phyloP scores from a whole-genome alignment of 495 filamentous ascomycete species.

The Penicillium maclennaniae region DNA sequence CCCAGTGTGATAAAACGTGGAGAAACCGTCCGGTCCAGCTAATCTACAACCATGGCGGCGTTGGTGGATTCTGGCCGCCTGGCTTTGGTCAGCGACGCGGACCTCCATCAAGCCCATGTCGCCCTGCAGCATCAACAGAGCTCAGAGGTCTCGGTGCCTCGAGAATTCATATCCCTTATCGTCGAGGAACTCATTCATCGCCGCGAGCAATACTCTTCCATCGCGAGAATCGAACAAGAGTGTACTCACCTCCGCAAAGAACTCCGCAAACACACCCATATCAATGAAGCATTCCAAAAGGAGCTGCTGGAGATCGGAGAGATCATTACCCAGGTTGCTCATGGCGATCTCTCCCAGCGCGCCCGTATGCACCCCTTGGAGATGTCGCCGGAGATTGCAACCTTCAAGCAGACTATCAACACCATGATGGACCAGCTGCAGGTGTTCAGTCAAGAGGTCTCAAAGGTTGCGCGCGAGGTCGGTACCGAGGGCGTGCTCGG shows the following conservation, averaged over 20 bases:
- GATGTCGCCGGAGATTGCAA: slow-evolving; percentile 90
- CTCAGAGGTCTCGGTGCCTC: slow-evolving; percentile 57
- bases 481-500: slow-evolving; percentile 88
- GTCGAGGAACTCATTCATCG: slow-evolving; percentile 45
- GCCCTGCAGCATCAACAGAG: slow-evolving; percentile 66
- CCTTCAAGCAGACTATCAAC: slow-evolving; percentile 86
- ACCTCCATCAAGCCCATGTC: slow-evolving; percentile 58
- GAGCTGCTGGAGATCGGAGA: slow-evolving; percentile 87
- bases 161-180: slow-evolving; percentile 53
- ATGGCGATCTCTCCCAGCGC: slow-evolving; percentile 87
- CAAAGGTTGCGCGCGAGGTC: slow-evolving; percentile 83
- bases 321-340: slow-evolving; percentile 84
- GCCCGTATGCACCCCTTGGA: slow-evolving; percentile 85
- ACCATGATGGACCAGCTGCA: slow-evolving; percentile 96
- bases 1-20: background rate
- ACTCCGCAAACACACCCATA: slow-evolving; percentile 83
- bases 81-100: slow-evolving; percentile 52
- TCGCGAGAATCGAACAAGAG: slow-evolving; percentile 42
- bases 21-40: background rate
- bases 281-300: slow-evolving; percentile 92
- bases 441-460: slow-evolving; percentile 88
- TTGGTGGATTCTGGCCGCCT: slow-evolving; percentile 17
- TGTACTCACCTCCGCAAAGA: slow-evolving; percentile 68
- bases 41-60: slow-evolving; percentile 14
- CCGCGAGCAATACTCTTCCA: slow-evolving; percentile 21